A percentile compares a stretch with the other conserved stretches of the same genome.
Evolutionary conservation across 2,329 filamentous ascomycete species (phyloP).

Genomic region (Didymosphaeria variabile): DNA sequence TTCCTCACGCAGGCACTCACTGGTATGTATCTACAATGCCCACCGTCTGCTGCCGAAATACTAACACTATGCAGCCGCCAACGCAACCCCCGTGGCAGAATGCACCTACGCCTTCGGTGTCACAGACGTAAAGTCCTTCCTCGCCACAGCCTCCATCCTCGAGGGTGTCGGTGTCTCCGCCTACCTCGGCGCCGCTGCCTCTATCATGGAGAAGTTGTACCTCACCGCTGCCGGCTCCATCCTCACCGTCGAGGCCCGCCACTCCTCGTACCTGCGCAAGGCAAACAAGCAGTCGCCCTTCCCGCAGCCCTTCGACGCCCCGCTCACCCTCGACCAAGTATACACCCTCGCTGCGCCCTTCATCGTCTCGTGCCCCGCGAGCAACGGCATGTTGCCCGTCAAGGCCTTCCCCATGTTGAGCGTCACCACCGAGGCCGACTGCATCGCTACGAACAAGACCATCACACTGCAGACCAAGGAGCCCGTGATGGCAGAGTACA

Average conservation of each 20-base stretch:
- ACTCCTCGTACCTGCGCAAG: constrained; percentile 68
- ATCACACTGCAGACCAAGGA: constrained; percentile 34
- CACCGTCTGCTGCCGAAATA: neutral
- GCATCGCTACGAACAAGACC: constrained; percentile 22
- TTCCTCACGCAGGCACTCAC: constrained; percentile 61
- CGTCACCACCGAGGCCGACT: constrained; percentile 23
- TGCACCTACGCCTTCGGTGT: constrained; percentile 67
- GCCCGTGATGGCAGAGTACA: constrained; percentile 28
- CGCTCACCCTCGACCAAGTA: constrained; percentile 66
- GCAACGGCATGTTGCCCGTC: constrained; percentile 66
- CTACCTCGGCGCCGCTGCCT: constrained; percentile 69
- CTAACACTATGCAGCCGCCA: constrained; percentile 44
- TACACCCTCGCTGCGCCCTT: constrained; percentile 72
- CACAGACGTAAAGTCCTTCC: constrained; percentile 59
- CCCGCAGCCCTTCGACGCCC: constrained; percentile 68
- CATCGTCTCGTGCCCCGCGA: constrained; percentile 65
- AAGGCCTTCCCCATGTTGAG: constrained; percentile 65
- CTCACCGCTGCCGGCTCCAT: constrained; percentile 70
- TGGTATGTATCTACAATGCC: constrained; percentile 17
- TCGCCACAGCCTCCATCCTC: constrained; percentile 62
- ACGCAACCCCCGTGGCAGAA: constrained; percentile 60
- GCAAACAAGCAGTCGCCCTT: constrained; percentile 62
- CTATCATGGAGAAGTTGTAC: constrained; percentile 66
- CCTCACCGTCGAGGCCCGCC: constrained; percentile 71
- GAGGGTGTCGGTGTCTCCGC: constrained; percentile 67